Evolutionary conservation across 2,329 filamentous ascomycete species (phyloP).

Genomic region (Diaporthe eres): DNA sequence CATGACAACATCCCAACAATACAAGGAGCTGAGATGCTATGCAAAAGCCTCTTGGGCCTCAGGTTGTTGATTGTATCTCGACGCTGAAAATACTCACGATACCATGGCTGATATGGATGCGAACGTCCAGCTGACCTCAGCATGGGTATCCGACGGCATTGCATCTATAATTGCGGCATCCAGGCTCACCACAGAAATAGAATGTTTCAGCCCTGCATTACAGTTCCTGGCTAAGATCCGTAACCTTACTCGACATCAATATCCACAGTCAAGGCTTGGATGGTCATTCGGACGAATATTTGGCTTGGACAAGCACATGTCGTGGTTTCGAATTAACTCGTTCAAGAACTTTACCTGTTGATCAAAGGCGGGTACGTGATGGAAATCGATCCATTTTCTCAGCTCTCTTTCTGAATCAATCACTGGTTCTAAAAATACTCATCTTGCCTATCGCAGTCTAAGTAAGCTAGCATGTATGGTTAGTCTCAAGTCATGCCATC

Average conservation of each 20-base stretch:
- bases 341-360: not conserved
- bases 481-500: not conserved
- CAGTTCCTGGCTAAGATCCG: not conserved
- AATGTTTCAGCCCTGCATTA: conserved; percentile 6
- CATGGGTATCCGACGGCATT: not conserved
- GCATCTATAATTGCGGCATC: not conserved
- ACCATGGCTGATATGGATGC: too few relatives aligned
- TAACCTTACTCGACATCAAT: not conserved
- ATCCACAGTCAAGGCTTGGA: conserved; percentile 4
- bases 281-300: not conserved
- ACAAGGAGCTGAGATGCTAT: not conserved
- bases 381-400: not conserved
- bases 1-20: not conserved
- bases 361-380: not conserved
- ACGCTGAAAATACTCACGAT: not conserved
- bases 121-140: not conserved
- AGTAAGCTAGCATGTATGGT: not conserved
- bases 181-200: not conserved
- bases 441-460: not conserved
- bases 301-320: not conserved
- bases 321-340: not conserved
- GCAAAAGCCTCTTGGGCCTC: not conserved
- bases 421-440: not conserved
- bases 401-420: not conserved
- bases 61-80: too few relatives aligned